Evolutionary conservation across 805 yeast species (phyloP).

Genomic region (Candida vaughaniae): DNA sequence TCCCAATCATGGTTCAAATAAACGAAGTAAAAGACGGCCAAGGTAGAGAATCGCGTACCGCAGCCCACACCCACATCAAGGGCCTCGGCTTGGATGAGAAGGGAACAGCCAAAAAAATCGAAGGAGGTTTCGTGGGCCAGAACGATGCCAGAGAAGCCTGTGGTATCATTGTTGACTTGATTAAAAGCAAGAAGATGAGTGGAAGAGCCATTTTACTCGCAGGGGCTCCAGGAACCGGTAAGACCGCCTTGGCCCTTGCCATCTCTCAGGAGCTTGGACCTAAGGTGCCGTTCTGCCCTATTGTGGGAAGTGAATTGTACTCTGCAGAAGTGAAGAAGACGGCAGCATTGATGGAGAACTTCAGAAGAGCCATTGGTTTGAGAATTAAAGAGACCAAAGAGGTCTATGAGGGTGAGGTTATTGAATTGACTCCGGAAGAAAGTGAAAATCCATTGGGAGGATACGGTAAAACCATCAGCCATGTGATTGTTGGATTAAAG

Average conservation of each 20-base stretch:
- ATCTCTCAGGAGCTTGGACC: slow-evolving; percentile 95
- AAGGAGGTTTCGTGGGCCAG: slow-evolving; percentile 89
- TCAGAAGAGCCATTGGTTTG: slow-evolving; percentile 93
- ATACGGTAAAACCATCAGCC: slow-evolving; percentile 93
- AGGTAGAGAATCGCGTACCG: slow-evolving; percentile 65
- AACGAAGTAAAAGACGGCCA: slow-evolving; percentile 63
- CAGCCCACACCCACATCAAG: slow-evolving; percentile 95
- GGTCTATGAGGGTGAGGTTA: slow-evolving; percentile 97
- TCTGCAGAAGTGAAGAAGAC: slow-evolving; percentile 98
- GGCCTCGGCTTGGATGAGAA: slow-evolving; percentile 92
- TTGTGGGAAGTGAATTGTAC: slow-evolving; percentile 91
- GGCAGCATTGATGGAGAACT: slow-evolving; percentile 93
- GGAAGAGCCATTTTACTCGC: slow-evolving; percentile 96
- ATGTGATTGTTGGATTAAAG: slow-evolving; percentile 90
- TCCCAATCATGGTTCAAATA: slow-evolving; percentile 63
- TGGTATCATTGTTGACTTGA: slow-evolving; percentile 90
- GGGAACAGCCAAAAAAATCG: slow-evolving; percentile 78
- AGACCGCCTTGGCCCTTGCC: slow-evolving; percentile 95
- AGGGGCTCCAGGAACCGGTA: slow-evolving; percentile 98
- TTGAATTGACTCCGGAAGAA: slow-evolving; percentile 93
- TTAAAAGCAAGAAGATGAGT: slow-evolving; percentile 87
- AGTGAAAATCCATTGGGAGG: slow-evolving; percentile 97
- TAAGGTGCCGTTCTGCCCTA: slow-evolving; percentile 96
- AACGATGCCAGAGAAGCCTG: slow-evolving; percentile 82
- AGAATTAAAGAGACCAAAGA: slow-evolving; percentile 96